Evolutionary conservation across 2,329 filamentous ascomycete genomes (phyloP).

Genomic region (Tolypocladium tundrense): DNA sequence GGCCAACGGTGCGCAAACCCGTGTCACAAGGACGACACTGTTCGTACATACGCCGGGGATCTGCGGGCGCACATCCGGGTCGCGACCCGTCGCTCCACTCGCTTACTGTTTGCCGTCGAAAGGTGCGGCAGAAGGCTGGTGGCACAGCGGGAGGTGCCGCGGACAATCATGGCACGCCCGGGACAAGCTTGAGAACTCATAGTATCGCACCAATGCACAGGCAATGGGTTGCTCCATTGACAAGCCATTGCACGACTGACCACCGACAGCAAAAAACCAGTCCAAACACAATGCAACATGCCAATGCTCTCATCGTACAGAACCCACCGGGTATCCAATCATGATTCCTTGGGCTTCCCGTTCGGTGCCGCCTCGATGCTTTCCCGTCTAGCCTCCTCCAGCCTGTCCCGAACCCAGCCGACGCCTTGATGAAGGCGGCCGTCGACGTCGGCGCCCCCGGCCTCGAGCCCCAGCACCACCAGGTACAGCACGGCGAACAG

Average conservation of each 20-base stretch:
- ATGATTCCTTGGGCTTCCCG: conserved; percentile 8
- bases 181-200: not conserved
- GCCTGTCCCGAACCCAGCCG: conserved; percentile 6
- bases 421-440: conserved; percentile 10
- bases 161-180: not conserved
- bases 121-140: not conserved
- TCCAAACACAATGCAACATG: not conserved
- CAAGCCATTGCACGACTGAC: no score
- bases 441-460: conserved; percentile 25
- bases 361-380: conserved; percentile 5
- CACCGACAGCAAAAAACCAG: not conserved
- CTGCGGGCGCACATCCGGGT: not conserved
- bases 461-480: conserved; percentile 14
- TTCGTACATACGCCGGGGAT: not conserved
- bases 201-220: not conserved
- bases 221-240: not conserved
- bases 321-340: conserved; percentile 9
- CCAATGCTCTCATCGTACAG: not conserved
- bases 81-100: not conserved
- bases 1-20: not conserved
- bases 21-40: no score
- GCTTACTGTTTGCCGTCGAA: not conserved
- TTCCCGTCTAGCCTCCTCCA: conserved; percentile 2
- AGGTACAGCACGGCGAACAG: conserved; percentile 17
- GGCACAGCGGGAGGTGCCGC: not conserved